Conservation (phyloP, 768 basidiomycete genomes). For the Phylloporus arenicola region DNA sequence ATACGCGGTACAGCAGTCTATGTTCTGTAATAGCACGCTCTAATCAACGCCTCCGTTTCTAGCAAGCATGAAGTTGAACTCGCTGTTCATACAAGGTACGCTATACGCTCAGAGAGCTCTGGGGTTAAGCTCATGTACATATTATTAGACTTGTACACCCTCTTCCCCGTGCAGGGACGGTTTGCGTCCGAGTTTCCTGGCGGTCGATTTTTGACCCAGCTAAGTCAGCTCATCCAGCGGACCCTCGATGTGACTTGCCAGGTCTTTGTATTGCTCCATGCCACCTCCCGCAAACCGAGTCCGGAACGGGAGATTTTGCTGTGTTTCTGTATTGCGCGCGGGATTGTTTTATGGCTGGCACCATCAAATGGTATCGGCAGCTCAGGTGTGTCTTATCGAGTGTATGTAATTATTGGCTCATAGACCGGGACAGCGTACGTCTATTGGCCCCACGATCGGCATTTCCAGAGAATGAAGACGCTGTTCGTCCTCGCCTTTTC, state of each 20-base stretch:
- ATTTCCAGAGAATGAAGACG: constrained; percentile 35
- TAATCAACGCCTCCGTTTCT: constrained; percentile 3
- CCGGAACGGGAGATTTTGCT: constrained; percentile 28
- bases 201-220: constrained; percentile 26
- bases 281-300: constrained; percentile 13
- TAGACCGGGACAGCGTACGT: constrained; percentile 30
- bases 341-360: constrained; percentile 27
- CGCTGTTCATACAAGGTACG: constrained; percentile 19
- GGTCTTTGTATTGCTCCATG: constrained; percentile 13
- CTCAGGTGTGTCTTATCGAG: constrained; percentile 25
- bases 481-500: constrained; percentile 39
- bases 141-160: constrained; percentile 10
- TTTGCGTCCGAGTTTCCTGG: constrained; percentile 35
- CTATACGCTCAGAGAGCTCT: not conserved
- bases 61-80: constrained; percentile 25
- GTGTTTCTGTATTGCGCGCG: constrained; percentile 25
- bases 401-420: not conserved
- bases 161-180: constrained; percentile 14
- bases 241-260: constrained; percentile 27
- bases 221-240: constrained; percentile 19
- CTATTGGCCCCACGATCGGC: constrained; percentile 34
- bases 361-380: constrained; percentile 34
- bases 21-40: not conserved
- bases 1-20: constrained; percentile 28
- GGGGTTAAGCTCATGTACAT: not conserved